Evolutionary conservation across 768 basidiomycete species (phyloP), one percentile per base, ranked within the genome.

Genomic region (Russula brevipes): DNA sequence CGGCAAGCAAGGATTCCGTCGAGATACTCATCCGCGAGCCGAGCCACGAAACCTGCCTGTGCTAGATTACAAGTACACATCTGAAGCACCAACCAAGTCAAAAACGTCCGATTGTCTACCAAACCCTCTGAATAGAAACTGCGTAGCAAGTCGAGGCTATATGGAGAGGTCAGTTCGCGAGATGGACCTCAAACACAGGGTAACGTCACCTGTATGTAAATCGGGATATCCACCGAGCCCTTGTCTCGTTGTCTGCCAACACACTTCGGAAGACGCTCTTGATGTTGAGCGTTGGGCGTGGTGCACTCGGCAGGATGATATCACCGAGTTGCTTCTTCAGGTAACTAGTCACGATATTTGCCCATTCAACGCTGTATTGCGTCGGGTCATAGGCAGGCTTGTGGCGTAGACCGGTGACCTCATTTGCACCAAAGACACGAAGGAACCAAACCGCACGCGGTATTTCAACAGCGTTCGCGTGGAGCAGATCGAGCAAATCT

Each of bases 371-470:
- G 65, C 90, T 91, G 70, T 94, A 92, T 68, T 89, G 89, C 5
- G 81, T 86, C 1, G 90, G 89, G 68, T 89, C 86, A 72, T 89
- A 91, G n/a, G 81, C 73, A 4, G 89, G 87, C 69, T 88, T 89
- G 68, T 90, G 88, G 47, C 88, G 80, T 46, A 90, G 74, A 35
- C 87, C 89, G 24, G 87, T 84, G 54, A 88, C 90, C 74, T 94
- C 92, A 68, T 93, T 92, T 19, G 87, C 90, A 31, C 92, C 92
- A 69, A 92, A 84, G 4, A 92, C 90, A 19, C 91, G 82, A 33
- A 94, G 77, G 71, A 93, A 89, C 92, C 92, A 94, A 7, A 93
- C 84, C 4, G 92, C 92, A 50, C 92, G 81, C 1, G 87, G 80
- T 39, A 91, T 87, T 6, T 87, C 87, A 33, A 94, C 88, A 60